These are phyloP conservation scores for Alternaria gansuensis DNA, from an alignment of 2,329 filamentous ascomycete genomes.

Conservation along the genomic window DNA sequence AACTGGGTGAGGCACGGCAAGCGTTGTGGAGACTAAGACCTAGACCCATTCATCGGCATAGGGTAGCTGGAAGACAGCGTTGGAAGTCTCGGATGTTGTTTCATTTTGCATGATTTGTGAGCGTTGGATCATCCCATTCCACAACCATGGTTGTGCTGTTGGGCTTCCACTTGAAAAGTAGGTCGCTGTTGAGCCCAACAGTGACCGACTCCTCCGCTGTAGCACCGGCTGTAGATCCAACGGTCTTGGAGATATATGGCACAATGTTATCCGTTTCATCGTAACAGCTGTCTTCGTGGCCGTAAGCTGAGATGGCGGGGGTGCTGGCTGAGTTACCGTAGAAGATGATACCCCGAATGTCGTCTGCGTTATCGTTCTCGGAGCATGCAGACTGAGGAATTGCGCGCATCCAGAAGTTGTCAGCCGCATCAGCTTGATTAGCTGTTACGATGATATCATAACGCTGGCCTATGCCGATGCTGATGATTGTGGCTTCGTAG, in stretches of 20 bases:
- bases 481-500: slow-evolving; percentile 52
- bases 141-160: slow-evolving; percentile 52
- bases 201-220: slow-evolving; percentile 42
- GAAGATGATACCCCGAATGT: slow-evolving; percentile 54
- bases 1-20: slow-evolving; percentile 48
- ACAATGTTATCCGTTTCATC: slow-evolving; percentile 48
- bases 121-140: slow-evolving; percentile 53
- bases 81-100: slow-evolving; percentile 44
- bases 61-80: slow-evolving; percentile 39
- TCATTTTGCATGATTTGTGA: slow-evolving; percentile 48
- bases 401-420: slow-evolving; percentile 52
- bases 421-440: slow-evolving; percentile 35
- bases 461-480: slow-evolving; percentile 55
- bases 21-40: slow-evolving; percentile 52
- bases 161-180: slow-evolving; percentile 55
- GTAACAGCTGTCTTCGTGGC: slow-evolving; percentile 48
- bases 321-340: slow-evolving; percentile 38
- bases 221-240: slow-evolving; percentile 34
- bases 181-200: slow-evolving; percentile 46
- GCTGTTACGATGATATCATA: slow-evolving; percentile 52
- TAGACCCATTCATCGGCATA: slow-evolving; percentile 51
- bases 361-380: slow-evolving; percentile 42
- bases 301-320: slow-evolving; percentile 48
- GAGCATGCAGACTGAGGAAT: slow-evolving; percentile 54
- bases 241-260: slow-evolving; percentile 47